Evolutionary conservation across 1,284 basidiomycete species (phyloP), one percentile per base, ranked within the genome.

Genomic region (Melanopsichium pennsylvanicum): DNA sequence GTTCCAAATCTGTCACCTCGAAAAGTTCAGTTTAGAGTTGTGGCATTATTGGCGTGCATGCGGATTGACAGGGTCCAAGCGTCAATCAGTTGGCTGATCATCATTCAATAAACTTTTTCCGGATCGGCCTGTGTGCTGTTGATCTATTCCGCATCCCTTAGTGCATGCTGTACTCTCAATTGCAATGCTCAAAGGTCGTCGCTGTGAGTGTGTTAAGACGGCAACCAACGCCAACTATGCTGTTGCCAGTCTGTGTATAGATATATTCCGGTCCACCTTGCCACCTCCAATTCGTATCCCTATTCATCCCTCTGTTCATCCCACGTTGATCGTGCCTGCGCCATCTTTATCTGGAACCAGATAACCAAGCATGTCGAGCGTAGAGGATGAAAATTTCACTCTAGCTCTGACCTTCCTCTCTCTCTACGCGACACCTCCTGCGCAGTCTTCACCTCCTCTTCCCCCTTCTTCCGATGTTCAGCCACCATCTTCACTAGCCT

Each of bases 381-480:
- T 26, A 3, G 39, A 47, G 13, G 26, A 48, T 29, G 52, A 56
- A 19, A 32, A 33, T 16, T 21, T 41, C 0, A 22, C 37, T 9
- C n/a, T 57, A 4, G 23, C 46, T 23, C 54, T 57, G 5, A 49
- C 54, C 7, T 12, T 49, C 9, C 46, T 57, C 13, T 43, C 54
- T 18, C 41, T 57, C 2, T 34, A 40, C 7, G 18, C 35, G 4
- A 15, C 15, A 15, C 36, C 40, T 6, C 15, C 21, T 8, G 7
- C 15, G 16, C 12, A 23, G 13, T 18, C 48, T 11, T 13, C 31
- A 5, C 34, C 49, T 19, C 25, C n/a, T 15, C 23, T 23, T 18
- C 39, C 39, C 8, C n/a, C 39, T 29, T 41, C 39, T 31, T 26
- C 39, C 16, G 8, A 6, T 39, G 1, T 16, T 16, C 21, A 5